Conservation (phyloP, 2,329 filamentous ascomycete species). For the Paraphaeosphaeria minitans region DNA sequence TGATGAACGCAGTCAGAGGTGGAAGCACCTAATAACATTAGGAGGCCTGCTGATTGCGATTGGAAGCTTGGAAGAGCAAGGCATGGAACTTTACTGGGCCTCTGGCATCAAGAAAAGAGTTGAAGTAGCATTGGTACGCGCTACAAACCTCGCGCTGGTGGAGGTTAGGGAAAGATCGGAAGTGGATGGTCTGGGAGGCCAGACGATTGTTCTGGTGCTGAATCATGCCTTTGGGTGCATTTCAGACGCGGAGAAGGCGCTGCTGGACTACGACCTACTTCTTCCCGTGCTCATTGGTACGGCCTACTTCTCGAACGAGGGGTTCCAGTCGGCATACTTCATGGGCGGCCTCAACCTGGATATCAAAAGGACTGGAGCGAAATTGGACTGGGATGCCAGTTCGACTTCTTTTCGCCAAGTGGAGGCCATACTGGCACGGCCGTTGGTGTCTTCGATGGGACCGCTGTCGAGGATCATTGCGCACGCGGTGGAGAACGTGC, state of each 20-base stretch:
- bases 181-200: slow-evolving; percentile 55
- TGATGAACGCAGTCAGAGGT: slow-evolving; percentile 68
- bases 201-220: slow-evolving; percentile 69
- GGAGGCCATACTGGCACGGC: slow-evolving; percentile 63
- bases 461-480: slow-evolving; percentile 69
- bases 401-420: slow-evolving; percentile 67
- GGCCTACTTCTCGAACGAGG: slow-evolving; percentile 71
- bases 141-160: slow-evolving; percentile 74
- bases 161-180: slow-evolving; percentile 58
- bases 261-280: slow-evolving; percentile 69
- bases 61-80: slow-evolving; percentile 49
- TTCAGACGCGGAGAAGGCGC: slow-evolving; percentile 62
- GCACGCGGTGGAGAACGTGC: slow-evolving; percentile 65
- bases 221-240: slow-evolving; percentile 78
- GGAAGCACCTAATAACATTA: slow-evolving; percentile 84
- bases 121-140: slow-evolving; percentile 74
- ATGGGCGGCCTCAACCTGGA: slow-evolving; percentile 72
- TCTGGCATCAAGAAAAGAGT: slow-evolving; percentile 68
- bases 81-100: slow-evolving; percentile 65
- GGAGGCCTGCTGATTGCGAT: slow-evolving; percentile 80
- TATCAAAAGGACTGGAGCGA: slow-evolving; percentile 58
- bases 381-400: slow-evolving; percentile 67
- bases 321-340: slow-evolving; percentile 77
- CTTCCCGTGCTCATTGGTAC: slow-evolving; percentile 72
- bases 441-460: slow-evolving; percentile 69